Conservation (phyloP, 139 green algal genomes). For the Pseudopediastrum boryanum region DNA sequence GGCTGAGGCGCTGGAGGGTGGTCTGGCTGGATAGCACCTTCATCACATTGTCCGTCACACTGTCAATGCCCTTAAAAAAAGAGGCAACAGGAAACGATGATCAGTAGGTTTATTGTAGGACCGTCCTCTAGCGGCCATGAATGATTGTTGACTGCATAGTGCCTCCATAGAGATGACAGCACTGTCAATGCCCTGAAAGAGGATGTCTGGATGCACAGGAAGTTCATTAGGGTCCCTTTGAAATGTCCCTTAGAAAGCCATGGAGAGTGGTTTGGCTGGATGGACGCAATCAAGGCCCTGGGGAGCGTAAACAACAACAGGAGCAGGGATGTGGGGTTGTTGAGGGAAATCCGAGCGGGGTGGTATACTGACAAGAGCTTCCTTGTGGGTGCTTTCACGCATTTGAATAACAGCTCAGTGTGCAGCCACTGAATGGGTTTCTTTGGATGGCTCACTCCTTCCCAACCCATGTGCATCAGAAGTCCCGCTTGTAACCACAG, state of each 20-base stretch:
- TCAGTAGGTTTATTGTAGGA: not conserved
- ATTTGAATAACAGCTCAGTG: not conserved
- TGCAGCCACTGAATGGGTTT: not conserved
- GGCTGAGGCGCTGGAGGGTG: slow-evolving; percentile 24
- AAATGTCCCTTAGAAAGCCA: not conserved
- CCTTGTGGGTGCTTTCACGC: not conserved
- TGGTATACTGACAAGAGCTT: not conserved
- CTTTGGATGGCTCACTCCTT: too few relatives aligned
- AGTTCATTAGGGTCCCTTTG: not conserved
- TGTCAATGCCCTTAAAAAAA: slow-evolving; percentile 5
- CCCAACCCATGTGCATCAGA: not conserved
- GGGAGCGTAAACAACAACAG: not conserved
- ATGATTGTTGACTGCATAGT: not conserved
- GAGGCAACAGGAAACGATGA: not conserved
- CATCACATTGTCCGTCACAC: slow-evolving; percentile 36
- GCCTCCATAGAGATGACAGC: not conserved
- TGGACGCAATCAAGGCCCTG: not conserved
- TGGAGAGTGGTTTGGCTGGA: not conserved
- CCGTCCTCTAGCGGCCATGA: not conserved
- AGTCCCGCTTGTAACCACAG: not conserved
- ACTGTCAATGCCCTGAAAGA: not conserved
- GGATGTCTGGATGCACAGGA: not conserved
- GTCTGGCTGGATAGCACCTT: slow-evolving; percentile 31
- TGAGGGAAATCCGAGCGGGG: too few relatives aligned
- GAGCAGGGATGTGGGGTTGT: too few relatives aligned